These are phyloP conservation scores for Sporothrix mexicana DNA, from an alignment of 2,329 filamentous ascomycete genomes.

Conservation along the genomic window DNA sequence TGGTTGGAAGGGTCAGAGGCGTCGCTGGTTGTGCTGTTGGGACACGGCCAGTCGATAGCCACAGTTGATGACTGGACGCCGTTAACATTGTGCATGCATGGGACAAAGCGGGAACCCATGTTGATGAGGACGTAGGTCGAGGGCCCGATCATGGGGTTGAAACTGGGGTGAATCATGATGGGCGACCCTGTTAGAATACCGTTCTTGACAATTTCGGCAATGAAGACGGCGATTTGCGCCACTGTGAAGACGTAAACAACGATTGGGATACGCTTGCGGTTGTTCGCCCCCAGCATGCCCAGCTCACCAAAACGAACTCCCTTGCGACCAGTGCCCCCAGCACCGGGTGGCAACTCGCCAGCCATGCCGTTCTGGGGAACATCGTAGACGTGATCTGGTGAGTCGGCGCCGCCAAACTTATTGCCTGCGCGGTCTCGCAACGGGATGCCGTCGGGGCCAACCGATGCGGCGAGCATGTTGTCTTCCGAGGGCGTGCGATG, in stretches of 20 bases:
- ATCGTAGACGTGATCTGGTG: constrained; percentile 68
- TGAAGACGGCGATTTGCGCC: constrained; percentile 83
- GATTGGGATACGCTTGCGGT: constrained; percentile 69
- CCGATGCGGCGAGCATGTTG: constrained; percentile 42
- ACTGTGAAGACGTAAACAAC: constrained; percentile 80
- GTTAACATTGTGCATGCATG: constrained; percentile 88
- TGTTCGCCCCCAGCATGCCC: constrained; percentile 62
- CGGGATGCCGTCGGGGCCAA: constrained; percentile 59
- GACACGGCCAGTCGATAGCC: constrained; percentile 74
- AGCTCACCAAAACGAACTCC: constrained; percentile 62
- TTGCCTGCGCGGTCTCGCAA: constrained; percentile 56
- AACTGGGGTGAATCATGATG: constrained; percentile 79
- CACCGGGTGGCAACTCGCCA: constrained; percentile 38
- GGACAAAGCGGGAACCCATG: constrained; percentile 91
- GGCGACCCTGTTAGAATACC: constrained; percentile 70
- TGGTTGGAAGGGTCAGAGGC: constrained; percentile 53
- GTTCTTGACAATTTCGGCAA: constrained; percentile 84
- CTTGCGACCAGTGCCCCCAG: constrained; percentile 40
- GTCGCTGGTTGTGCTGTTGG: constrained; percentile 71
- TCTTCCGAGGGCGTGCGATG: constrained; percentile 48
- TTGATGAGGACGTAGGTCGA: constrained; percentile 91
- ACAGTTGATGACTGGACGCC: constrained; percentile 62
- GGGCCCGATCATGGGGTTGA: constrained; percentile 98
- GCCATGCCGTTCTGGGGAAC: constrained; percentile 46
- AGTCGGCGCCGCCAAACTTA: constrained; percentile 51